Percentiles rank a stretch among this genome's conserved stretches.
Conservation (phyloP, 2,329 filamentous ascomycete genomes). For the Hypoxylon sp. region DNA sequence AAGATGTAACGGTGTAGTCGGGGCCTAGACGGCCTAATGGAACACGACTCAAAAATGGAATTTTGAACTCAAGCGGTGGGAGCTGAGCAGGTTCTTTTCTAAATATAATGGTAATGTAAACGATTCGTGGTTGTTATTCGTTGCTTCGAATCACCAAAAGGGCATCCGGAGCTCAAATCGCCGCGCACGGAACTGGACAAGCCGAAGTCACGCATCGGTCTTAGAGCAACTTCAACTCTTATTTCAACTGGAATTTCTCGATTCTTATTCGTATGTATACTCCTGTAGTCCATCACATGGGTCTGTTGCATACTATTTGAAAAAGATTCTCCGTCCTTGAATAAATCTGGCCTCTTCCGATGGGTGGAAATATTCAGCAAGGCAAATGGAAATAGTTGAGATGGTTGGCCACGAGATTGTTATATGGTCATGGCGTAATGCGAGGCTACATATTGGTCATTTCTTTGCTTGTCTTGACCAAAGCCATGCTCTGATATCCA, state of each 20-base stretch:
- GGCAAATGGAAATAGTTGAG: conserved; percentile 2
- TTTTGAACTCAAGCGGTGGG: conserved; percentile 18
- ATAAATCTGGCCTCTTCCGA: background rate
- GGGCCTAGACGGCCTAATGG: conserved; percentile 6
- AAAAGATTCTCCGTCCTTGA: background rate
- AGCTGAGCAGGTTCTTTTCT: conserved; percentile 16
- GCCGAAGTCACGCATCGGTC: conserved; percentile 41
- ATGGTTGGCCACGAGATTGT: background rate
- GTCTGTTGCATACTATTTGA: background rate
- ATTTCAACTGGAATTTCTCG: conserved; percentile 1
- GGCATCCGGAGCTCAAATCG: conserved; percentile 40
- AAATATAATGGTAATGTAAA: conserved; percentile 23
- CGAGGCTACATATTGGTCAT: background rate
- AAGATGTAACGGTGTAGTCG: conserved; percentile 25
- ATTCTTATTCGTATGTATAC: background rate
- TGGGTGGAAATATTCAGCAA: conserved; percentile 11
- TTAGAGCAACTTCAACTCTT: conserved; percentile 19
- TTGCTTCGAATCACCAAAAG: conserved; percentile 31
- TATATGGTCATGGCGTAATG: background rate
- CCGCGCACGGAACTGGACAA: conserved; percentile 43
- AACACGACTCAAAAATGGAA: conserved; percentile 7
- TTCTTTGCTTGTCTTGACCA: background rate
- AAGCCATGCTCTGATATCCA: background rate
- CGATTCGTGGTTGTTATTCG: conserved; percentile 24
- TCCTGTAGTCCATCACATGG: conserved; percentile 13